Evolutionary conservation across 441 rosid genomes (phyloP), one percentile per base, ranked within the genome.

Genomic region (Lepidium campestre): DNA sequence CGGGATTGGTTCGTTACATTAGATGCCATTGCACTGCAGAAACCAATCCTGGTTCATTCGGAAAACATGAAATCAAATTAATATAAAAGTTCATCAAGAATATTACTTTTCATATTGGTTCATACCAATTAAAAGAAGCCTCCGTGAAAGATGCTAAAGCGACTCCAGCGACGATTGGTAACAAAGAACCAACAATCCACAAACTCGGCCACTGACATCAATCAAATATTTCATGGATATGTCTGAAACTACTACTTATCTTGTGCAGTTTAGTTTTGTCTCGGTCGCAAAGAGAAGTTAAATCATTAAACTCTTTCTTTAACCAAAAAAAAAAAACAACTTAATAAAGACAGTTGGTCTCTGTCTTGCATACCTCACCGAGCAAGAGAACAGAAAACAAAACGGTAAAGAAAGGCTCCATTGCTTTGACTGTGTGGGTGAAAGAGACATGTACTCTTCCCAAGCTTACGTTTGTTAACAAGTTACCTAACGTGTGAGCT

Each of bases 381-480:
- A 87, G 78, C 50, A 87, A 71, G 59, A 81, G 71, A 42, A 79
- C 56, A 53, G 86, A 81, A 25, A 87, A 72, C 62, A 82, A 67
- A 70, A 85, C 90, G 2, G 88, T 79, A 81, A 83, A 87, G 75
- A 87, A 81, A 63, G 86, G 90, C 70, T 87, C 93, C 90, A 87
- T 78, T 19, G 90, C 82, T 80, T 85, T 87, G 75, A 86, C 76
- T 27, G 92, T 86, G 77, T 86, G 88, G 11, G 90, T 87, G 78
- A 87, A 85, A 10, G 93, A 87, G 40, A 87, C 82, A 40, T 83
- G 79, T 3, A 87, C 88, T 60, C 61, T 76, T 49, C 80, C 86
- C 36, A 87, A 58, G 67, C 93, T 85, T 57, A 85, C 69, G 45
- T 85, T 83, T 7, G 93, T 85, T 64, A 87, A 55, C 73, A 85